Evolutionary conservation across 768 basidiomycete genomes (phyloP).

Genomic region (Amanita phalloides): DNA sequence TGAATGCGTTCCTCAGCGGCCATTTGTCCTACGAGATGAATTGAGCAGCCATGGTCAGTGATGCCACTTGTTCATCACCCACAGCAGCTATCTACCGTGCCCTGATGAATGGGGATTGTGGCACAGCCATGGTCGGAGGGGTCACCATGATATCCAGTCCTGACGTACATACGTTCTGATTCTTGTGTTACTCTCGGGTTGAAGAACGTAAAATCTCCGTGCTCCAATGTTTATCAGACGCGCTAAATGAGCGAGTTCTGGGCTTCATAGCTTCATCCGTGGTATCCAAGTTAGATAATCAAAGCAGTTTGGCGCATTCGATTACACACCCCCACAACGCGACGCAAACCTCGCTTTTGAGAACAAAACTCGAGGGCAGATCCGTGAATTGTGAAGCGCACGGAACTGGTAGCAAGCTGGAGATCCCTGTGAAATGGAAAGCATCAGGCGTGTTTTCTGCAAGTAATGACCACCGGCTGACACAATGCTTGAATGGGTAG

Average conservation of each 20-base stretch:
- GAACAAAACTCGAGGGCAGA: conserved; percentile 29
- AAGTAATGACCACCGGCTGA: no score
- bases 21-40: conserved; percentile 60
- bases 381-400: conserved; percentile 56
- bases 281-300: conserved; percentile 65
- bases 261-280: conserved; percentile 63
- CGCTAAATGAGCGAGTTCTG: conserved; percentile 53
- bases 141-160: conserved; percentile 63
- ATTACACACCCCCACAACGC: conserved; percentile 65
- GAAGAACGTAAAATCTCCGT: conserved; percentile 69
- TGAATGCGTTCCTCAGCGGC: conserved; percentile 59
- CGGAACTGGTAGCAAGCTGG: conserved; percentile 69
- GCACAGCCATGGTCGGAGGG: conserved; percentile 63
- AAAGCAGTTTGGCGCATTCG: conserved; percentile 52
- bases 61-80: conserved; percentile 71
- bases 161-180: conserved; percentile 41
- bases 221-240: conserved; percentile 59
- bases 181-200: conserved; percentile 43
- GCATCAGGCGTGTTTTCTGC: conserved; percentile 46
- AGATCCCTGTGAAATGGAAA: conserved; percentile 54
- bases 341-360: conserved; percentile 48
- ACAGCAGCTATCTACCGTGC: conserved; percentile 60
- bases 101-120: conserved; percentile 51
- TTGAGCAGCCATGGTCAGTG: conserved; percentile 59
- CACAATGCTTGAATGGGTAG: no score